Percentiles rank a stretch among this genome's conserved stretches.
Conservation (phyloP, 257 asterid species). For the Petrea volubilis region DNA sequence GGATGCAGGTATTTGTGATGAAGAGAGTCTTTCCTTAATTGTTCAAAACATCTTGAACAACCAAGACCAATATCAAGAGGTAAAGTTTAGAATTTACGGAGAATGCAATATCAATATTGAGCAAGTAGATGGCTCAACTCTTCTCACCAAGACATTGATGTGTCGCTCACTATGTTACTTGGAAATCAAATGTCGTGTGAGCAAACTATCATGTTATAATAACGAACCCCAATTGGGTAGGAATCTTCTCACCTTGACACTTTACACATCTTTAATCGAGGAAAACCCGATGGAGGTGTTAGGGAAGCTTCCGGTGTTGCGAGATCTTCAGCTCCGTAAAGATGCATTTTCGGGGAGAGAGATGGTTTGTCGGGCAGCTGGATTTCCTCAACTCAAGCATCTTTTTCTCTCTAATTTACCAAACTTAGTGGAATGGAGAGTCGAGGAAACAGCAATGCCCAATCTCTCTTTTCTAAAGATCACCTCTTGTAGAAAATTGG, state of each 20-base stretch:
- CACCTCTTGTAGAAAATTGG: too few species aligned
- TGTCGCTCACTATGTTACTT: not conserved
- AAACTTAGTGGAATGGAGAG: not conserved
- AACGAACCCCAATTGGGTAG: not conserved
- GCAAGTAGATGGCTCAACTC: not conserved
- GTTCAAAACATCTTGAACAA: not conserved
- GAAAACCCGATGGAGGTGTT: not conserved
- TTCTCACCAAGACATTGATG: not conserved
- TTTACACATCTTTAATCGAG: not conserved
- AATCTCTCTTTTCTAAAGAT: not conserved
- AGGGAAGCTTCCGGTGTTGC: not conserved
- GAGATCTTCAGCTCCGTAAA: not conserved
- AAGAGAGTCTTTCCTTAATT: not conserved
- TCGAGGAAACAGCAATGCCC: constrained; percentile 21
- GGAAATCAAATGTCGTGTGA: not conserved
- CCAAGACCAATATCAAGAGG: not conserved
- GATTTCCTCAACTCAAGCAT: too few species aligned
- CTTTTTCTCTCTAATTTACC: not conserved
- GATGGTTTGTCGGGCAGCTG: not conserved
- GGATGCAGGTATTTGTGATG: not conserved
- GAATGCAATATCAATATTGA: not conserved
- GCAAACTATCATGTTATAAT: not conserved
- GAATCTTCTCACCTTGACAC: not conserved
- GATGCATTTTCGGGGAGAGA: not conserved
- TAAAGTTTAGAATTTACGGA: not conserved